Evolutionary conservation across 2,329 filamentous ascomycete species (phyloP), one percentile per base, ranked within the genome.

Genomic region (Calonectria multiphialidica): DNA sequence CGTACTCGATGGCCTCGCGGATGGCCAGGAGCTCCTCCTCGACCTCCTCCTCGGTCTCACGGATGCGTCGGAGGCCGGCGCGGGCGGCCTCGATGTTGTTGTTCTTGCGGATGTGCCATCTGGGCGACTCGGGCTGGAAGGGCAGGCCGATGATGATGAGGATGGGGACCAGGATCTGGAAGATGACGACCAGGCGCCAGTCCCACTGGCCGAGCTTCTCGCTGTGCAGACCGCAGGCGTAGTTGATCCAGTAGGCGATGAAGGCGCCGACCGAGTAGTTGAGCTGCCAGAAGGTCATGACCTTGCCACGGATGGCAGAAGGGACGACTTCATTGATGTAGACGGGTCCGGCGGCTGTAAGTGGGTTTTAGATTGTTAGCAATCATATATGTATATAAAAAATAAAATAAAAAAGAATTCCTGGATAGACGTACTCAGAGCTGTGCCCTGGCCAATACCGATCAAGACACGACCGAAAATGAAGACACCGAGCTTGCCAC

Each of bases 101-200:
- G 75, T 88, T 87, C 72, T 89, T 88, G 82, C 93, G 88, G 73
- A 94, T 88, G 80, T 89, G 88, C 92, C 92, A 94, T 63, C 93
- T 88, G 21, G 93, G 93, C 5, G 89, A 90, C 80, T 93, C 93
- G 23, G 92, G 92, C 73, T 93, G 89, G 80, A 91, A 92, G 47
- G 91, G 92, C 16, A 94, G 85, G 42, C 92, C 87, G 5, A 83
- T 75, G 25, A 93, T 83, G 81, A 94, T 92, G 71, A 93, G 77
- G 63, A 88, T 75, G 1, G 93, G 93, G 28, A 93, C 87, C n/a
- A 94, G 82, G 61, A 93, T 86, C 83, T 94, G 93, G 86, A 94
- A 94, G 73, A 94, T 91, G 74, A 94, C 90, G 16, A 94, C 91
- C 85, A 93, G 89, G 77, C 89, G 90, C 92, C 92, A 94, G 82